A percentile compares a stretch with the other conserved stretches of the same genome.
phyloP scores from a whole-genome alignment of 2,329 filamentous ascomycete species.

The Pseudocercospora vitis region DNA sequence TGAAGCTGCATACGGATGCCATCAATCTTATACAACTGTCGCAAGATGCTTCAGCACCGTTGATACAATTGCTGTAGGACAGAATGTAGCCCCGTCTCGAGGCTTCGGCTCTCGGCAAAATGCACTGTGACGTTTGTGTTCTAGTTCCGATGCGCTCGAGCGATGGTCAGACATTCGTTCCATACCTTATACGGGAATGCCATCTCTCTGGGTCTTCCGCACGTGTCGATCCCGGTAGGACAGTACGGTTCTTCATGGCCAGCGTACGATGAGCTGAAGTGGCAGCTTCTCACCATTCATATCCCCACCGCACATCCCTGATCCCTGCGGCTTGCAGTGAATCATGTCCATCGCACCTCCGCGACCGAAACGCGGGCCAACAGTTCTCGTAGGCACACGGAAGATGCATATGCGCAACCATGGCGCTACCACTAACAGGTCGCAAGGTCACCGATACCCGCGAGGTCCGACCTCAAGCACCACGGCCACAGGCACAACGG shows the following conservation, averaged over 20 bases:
- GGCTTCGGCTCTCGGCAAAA: too few relatives aligned
- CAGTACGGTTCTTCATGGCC: too few relatives aligned
- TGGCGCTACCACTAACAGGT: slow-evolving; percentile 21
- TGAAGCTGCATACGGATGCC: too few relatives aligned
- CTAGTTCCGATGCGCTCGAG: background rate
- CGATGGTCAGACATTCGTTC: background rate
- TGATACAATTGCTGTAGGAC: too few relatives aligned
- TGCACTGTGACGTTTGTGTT: too few relatives aligned
- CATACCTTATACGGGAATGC: too few relatives aligned
- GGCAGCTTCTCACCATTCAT: background rate
- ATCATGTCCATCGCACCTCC: slow-evolving; percentile 15
- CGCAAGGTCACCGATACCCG: slow-evolving; percentile 29
- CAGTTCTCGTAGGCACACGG: slow-evolving; percentile 21
- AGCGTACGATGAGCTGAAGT: background rate
- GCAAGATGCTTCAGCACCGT: too few relatives aligned
- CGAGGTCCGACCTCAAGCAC: slow-evolving; percentile 18
- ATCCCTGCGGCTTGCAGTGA: background rate
- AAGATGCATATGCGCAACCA: slow-evolving; percentile 6
- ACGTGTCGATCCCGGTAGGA: too few relatives aligned
- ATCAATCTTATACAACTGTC: too few relatives aligned
- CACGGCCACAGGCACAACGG: slow-evolving; percentile 27
- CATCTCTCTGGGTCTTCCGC: too few relatives aligned
- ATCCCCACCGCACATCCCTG: background rate
- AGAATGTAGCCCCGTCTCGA: background rate
- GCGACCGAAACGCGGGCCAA: slow-evolving; percentile 25